Percentiles rank a stretch among this genome's conserved stretches.
Evolutionary conservation across 2,329 filamentous ascomycete species (phyloP).

Genomic region (Calonectria pauciramosa): DNA sequence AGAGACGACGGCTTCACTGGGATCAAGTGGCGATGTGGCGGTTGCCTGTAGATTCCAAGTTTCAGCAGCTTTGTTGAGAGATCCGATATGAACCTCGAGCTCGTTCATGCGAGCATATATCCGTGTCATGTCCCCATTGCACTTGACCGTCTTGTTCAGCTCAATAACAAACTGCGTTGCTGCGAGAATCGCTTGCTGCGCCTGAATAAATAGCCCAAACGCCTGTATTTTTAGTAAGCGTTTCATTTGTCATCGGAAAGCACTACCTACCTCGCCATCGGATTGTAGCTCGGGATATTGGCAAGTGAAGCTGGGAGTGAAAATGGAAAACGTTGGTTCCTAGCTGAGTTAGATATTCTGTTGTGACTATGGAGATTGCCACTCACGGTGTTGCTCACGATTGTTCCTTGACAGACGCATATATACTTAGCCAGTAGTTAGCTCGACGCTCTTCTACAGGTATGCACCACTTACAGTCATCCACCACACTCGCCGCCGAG

Average conservation of each 20-base stretch:
- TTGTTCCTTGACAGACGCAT: background rate
- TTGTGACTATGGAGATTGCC: background rate
- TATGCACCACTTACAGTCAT: background rate
- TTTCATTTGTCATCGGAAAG: rapidly evolving
- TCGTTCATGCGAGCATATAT: slow-evolving; percentile 6
- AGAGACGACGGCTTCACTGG: background rate
- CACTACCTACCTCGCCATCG: background rate
- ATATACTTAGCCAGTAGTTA: background rate
- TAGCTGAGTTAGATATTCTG: background rate
- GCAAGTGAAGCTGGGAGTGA: background rate
- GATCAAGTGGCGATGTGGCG: background rate
- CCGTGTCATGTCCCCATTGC: background rate
- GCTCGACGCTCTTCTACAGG: rapidly evolving
- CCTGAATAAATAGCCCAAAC: background rate
- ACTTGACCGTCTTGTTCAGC: background rate
- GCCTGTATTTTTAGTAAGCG: background rate
- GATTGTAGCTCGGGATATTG: background rate
- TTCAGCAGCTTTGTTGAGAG: background rate
- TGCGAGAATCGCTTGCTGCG: background rate
- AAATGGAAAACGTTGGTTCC: background rate
- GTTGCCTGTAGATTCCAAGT: background rate
- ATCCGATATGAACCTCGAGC: background rate
- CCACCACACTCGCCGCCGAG: background rate
- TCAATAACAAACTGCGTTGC: slow-evolving; percentile 2
- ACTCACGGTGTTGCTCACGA: slow-evolving; percentile 4